These are phyloP conservation scores for Kodamaea ohmeri DNA, from an alignment of 1,139 yeast species.

Conservation along the genomic window DNA sequence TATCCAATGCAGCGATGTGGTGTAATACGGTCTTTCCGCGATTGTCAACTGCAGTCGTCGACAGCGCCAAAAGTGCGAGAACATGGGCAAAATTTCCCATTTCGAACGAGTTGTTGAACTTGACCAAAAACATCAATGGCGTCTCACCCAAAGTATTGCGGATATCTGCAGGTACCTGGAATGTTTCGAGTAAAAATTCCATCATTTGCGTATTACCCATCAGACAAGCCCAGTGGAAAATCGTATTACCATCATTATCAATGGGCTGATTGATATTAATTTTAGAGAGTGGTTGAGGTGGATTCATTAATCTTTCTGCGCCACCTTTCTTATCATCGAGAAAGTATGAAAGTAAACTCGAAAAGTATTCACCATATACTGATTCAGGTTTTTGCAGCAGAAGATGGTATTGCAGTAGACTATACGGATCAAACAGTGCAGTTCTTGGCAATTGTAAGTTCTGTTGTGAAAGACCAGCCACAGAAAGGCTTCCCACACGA, in stretches of 20 bases:
- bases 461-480: conserved; percentile 7
- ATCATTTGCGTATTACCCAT: conserved; percentile 77
- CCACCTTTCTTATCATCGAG: conserved; percentile 33
- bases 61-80: conserved; percentile 72
- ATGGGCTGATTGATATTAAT: conserved; percentile 77
- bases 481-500: conserved; percentile 15
- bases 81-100: conserved; percentile 69
- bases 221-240: conserved; percentile 95
- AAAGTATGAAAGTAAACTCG: conserved; percentile 36
- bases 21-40: conserved; percentile 76
- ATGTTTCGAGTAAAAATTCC: conserved; percentile 60
- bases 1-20: conserved; percentile 58
- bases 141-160: conserved; percentile 77
- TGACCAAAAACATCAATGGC: conserved; percentile 81
- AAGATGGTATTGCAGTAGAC: conserved; percentile 21
- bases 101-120: conserved; percentile 85
- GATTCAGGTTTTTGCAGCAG: conserved; percentile 19
- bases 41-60: conserved; percentile 67
- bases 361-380: conserved; percentile 38
- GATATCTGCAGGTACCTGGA: conserved; percentile 60
- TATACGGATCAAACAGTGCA: conserved; percentile 18
- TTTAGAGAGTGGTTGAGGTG: conserved; percentile 43
- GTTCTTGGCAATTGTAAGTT: conserved; percentile 10
- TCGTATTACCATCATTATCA: conserved; percentile 90
- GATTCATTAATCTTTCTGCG: conserved; percentile 35